Evolutionary conservation across 306 rosid genomes (phyloP), one percentile per base, ranked within the genome.

Genomic region (Luffa aegyptiaca): DNA sequence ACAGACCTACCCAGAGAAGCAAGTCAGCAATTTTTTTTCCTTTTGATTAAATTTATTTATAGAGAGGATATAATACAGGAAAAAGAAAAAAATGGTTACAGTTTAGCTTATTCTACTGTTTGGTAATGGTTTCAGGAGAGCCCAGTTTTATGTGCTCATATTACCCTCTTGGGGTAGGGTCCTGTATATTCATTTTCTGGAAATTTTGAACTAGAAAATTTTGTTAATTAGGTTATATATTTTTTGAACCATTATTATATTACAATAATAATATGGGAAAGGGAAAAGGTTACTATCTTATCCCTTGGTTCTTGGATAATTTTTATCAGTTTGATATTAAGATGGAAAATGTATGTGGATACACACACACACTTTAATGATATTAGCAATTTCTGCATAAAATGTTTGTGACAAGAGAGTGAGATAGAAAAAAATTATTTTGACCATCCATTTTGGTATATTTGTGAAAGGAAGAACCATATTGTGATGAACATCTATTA

Each of bases 1-100:
- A 87, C 61, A 80, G 77, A 84, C 39, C 80, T 66, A 82, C 56
- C 57, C 74, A 78, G 16, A 26, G 49, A 49, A 61, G 81, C 31
- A 79, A 79, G 63, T 41, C 52, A 77, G 42, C 42, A 42, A 3
- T 13, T 5, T 46, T 73, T 33, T 49, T 8, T 10, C 16, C 45
- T 33, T 35, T 7, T 75, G 42, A 75, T 51, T 75, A 51, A 52
- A 52, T 75, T 75, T 51, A 36, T 75, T 52, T 51, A 75, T 74
- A 51, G 21, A 14, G 76, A 71, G 77, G 53, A 26, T 21, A 46
- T 72, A 72, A 73, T 12, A 71, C 57, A 71, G 39, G n/a, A 72
- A 44, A 63, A n/a, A n/a, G 76, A 44, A 58, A 41, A 55, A 76
- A 55, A 39, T 26, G 77, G 44, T 48, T 31, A 72, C 58, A 26